A percentile compares a stretch with the other conserved stretches of the same genome.
These are phyloP conservation scores for Kockovaella imperatae DNA, from an alignment of 768 basidiomycete species.

Conservation along the genomic window DNA sequence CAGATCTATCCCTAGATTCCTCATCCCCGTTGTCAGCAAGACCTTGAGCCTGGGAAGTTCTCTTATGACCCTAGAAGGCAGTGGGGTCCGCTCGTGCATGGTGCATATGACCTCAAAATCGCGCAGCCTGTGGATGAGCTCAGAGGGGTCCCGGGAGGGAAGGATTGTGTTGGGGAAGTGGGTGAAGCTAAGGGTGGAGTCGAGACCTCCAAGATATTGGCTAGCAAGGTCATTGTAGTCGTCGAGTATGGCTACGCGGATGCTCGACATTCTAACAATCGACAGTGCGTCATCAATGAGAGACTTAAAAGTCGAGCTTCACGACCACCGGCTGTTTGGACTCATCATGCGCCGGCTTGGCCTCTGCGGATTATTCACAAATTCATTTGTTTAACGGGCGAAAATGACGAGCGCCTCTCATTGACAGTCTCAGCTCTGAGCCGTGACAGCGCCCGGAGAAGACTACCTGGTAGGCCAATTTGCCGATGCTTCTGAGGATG, in stretches of 20 bases:
- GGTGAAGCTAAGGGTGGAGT: constrained; percentile 10
- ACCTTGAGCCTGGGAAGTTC: constrained; percentile 57
- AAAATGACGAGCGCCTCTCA: too few species aligned
- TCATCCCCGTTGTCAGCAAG: constrained; percentile 55
- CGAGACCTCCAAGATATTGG: not conserved
- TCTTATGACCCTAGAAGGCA: constrained; percentile 51
- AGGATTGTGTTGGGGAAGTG: constrained; percentile 51
- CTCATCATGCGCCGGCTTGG: too few species aligned
- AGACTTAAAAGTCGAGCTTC: too few species aligned
- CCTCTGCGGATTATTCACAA: too few species aligned
- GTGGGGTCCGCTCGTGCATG: constrained; percentile 62
- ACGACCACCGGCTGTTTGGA: too few species aligned
- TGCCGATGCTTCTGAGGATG: too few species aligned
- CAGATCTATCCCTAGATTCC: constrained; percentile 42
- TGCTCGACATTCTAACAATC: too few species aligned
- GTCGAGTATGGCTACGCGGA: constrained; percentile 13
- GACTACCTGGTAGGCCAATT: too few species aligned
- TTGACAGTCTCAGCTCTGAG: too few species aligned
- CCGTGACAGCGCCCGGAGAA: too few species aligned
- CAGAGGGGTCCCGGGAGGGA: not conserved
- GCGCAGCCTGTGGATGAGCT: constrained; percentile 49
- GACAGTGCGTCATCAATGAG: too few species aligned
- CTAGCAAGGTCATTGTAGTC: constrained; percentile 9
- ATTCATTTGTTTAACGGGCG: too few species aligned
- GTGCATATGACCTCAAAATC: constrained; percentile 53